These are phyloP conservation scores for Neoscytalidium dimidiatum DNA, from an alignment of 2,329 filamentous ascomycete genomes.

Conservation along the genomic window DNA sequence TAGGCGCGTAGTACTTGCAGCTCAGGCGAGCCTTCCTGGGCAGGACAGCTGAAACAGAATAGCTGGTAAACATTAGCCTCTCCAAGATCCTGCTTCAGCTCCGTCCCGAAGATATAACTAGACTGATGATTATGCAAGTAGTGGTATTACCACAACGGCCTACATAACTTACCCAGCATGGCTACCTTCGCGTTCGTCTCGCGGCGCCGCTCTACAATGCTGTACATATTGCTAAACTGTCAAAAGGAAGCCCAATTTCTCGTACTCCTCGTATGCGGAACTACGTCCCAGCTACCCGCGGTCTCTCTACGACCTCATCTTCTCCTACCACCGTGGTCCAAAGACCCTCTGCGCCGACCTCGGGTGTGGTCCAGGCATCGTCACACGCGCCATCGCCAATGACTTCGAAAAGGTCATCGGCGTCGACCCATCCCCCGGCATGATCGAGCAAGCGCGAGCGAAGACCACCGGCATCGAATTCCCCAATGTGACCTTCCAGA, in stretches of 20 bases:
- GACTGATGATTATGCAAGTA: too few relatives aligned
- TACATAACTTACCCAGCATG: not conserved
- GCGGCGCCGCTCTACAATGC: constrained; percentile 31
- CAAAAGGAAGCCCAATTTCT: constrained; percentile 57
- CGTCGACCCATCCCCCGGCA: constrained; percentile 59
- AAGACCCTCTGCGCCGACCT: constrained; percentile 54
- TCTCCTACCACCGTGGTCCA: constrained; percentile 55
- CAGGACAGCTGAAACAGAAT: not conserved
- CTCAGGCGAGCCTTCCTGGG: not conserved
- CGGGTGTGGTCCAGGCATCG: constrained; percentile 64
- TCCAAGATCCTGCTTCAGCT: too few relatives aligned
- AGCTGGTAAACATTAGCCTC: not conserved
- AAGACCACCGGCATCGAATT: constrained; percentile 26
- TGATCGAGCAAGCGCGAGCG: constrained; percentile 46
- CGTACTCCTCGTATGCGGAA: constrained; percentile 59
- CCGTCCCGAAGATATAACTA: too few relatives aligned
- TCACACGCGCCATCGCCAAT: constrained; percentile 56
- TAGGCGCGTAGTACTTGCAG: not conserved
- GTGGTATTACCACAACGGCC: not conserved
- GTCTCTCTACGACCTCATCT: constrained; percentile 55
- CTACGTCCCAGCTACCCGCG: constrained; percentile 62
- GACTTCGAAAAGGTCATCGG: constrained; percentile 55
- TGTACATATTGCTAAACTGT: constrained; percentile 34
- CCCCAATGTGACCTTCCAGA: constrained; percentile 52
- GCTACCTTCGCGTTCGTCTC: constrained; percentile 25